These are phyloP conservation scores for Aquilaria yunnanensis DNA, from an alignment of 345 rosid genomes.

Conservation along the genomic window DNA sequence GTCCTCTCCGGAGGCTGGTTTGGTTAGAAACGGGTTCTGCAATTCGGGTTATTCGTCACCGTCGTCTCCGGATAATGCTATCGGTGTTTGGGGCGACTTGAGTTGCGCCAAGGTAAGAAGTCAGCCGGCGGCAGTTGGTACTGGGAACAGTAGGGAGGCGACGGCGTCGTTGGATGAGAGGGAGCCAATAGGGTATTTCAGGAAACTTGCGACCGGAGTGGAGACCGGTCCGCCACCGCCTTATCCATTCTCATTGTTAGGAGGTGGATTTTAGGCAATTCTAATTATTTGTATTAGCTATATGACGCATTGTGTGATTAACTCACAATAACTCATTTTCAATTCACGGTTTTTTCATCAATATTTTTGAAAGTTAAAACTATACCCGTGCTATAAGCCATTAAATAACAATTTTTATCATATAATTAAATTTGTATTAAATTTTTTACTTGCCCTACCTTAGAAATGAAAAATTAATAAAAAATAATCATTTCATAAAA, in stretches of 20 bases:
- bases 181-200: constrained; percentile 22
- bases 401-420: too few relatives aligned
- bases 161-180: constrained; percentile 12
- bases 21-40: constrained; percentile 14
- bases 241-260: constrained; percentile 63
- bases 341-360: too few relatives aligned
- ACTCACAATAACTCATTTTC: too few relatives aligned
- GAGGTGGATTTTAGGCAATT: constrained; percentile 39
- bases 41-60: constrained; percentile 12
- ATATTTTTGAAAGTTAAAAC: too few relatives aligned
- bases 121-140: background rate
- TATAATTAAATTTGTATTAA: too few relatives aligned
- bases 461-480: too few relatives aligned
- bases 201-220: constrained; percentile 25
- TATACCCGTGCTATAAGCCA: too few relatives aligned
- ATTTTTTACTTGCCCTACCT: too few relatives aligned
- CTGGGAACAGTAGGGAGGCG: background rate
- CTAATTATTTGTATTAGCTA: too few relatives aligned
- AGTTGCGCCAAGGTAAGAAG: background rate
- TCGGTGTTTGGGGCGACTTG: background rate
- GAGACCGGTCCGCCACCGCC: constrained; percentile 32
- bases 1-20: constrained; percentile 28
- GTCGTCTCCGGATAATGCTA: constrained; percentile 21
- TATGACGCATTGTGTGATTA: too few relatives aligned
- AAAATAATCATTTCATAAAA: too few relatives aligned